A percentile compares a stretch with the other conserved stretches of the same genome.
phyloP scores from a whole-genome alignment of 129 eudicot genomes.

The Saussurea involucrata region DNA sequence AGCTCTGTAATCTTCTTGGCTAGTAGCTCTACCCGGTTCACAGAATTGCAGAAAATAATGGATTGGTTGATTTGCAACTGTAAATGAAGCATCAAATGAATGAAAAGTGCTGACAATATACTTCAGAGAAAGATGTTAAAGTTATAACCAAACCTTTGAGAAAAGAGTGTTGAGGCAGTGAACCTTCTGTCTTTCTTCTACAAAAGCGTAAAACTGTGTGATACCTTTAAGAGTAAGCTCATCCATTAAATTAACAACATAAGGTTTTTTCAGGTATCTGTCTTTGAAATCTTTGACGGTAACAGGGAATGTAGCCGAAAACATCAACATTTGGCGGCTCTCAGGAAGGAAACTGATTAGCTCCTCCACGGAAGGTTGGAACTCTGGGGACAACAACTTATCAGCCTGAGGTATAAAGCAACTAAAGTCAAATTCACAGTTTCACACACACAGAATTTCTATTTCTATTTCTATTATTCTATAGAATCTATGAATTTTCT shows the following conservation, averaged over 20 bases:
- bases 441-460: neutral
- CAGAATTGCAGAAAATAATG: conserved; percentile 80
- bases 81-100: conserved; percentile 24
- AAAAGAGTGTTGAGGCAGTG: conserved; percentile 82
- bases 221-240: conserved; percentile 81
- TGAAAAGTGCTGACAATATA: conserved; percentile 9
- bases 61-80: conserved; percentile 90
- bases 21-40: conserved; percentile 73
- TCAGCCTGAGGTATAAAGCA: conserved; percentile 59
- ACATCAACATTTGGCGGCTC: conserved; percentile 72
- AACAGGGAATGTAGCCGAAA: conserved; percentile 81
- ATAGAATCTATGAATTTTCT: neutral
- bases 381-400: conserved; percentile 70
- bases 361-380: conserved; percentile 66
- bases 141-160: conserved; percentile 56
- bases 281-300: conserved; percentile 74
- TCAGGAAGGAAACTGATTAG: conserved; percentile 55
- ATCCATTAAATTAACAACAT: conserved; percentile 74
- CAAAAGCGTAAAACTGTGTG: conserved; percentile 72
- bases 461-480: neutral
- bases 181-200: conserved; percentile 79
- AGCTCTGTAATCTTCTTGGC: conserved; percentile 75
- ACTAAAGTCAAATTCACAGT: neutral
- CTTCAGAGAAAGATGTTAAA: neutral
- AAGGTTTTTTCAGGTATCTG: conserved; percentile 54